A percentile compares a stretch with the other conserved stretches of the same genome.
These are phyloP conservation scores for Cordyceps pruinosa DNA, from an alignment of 2,329 filamentous ascomycete species.

Conservation along the genomic window DNA sequence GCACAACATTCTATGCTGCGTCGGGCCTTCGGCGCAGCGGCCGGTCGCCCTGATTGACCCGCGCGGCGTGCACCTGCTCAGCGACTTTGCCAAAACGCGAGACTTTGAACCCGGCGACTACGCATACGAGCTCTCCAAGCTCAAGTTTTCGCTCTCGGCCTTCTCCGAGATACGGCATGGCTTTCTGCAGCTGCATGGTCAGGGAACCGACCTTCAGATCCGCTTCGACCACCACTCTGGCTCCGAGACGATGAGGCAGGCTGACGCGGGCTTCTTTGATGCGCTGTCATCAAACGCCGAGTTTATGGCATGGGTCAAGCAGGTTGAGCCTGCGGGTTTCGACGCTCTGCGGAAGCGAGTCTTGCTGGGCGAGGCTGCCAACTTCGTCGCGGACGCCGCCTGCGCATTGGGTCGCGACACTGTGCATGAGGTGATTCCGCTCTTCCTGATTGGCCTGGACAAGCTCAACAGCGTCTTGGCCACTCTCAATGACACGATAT, in stretches of 20 bases:
- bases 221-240: not conserved
- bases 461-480: conserved; percentile 7
- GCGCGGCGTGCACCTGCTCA: conserved; percentile 10
- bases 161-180: conserved; percentile 9
- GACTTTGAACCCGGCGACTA: conserved; percentile 11
- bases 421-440: conserved; percentile 2
- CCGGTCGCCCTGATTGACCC: conserved; percentile 8
- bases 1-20: conserved; percentile 8
- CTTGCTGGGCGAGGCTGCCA: conserved; percentile 7
- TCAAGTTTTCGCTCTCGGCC: conserved; percentile 6
- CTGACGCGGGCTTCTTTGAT: conserved; percentile 2
- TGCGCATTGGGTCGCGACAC: conserved; percentile 9
- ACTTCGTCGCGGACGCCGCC: conserved; percentile 8
- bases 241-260: conserved; percentile 4
- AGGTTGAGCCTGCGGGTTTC: conserved; percentile 2
- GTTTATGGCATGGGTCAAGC: conserved; percentile 4
- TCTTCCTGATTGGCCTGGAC: conserved; percentile 8
- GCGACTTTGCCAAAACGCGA: conserved; percentile 3
- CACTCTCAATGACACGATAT: not conserved
- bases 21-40: not conserved
- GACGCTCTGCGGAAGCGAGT: not conserved
- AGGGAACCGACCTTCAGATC: not conserved
- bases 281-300: not conserved
- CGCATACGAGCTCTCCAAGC: conserved; percentile 7
- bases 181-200: not conserved